Evolutionary conservation across 2,329 filamentous ascomycete genomes (phyloP).

Genomic region (Pezicula carpinea): DNA sequence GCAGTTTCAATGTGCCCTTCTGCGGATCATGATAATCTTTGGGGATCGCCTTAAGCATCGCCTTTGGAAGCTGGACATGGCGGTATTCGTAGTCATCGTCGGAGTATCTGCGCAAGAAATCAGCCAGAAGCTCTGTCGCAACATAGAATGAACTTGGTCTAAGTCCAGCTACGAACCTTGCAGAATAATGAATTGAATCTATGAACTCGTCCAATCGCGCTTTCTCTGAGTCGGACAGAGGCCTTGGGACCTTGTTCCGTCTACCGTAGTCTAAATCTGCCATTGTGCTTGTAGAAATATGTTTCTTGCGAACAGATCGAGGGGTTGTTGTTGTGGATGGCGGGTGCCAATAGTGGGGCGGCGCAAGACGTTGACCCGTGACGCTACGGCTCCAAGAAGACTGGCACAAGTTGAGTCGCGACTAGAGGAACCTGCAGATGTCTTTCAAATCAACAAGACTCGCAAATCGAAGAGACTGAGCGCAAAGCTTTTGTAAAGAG

Average conservation of each 20-base stretch:
- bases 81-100: constrained; percentile 94
- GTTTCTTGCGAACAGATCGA: constrained; percentile 4
- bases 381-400: not conserved
- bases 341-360: not conserved
- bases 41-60: constrained; percentile 96
- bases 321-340: not conserved
- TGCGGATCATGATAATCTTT: constrained; percentile 87
- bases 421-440: not conserved
- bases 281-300: constrained; percentile 13
- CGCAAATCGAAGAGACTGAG: too few relatives aligned
- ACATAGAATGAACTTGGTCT: not conserved
- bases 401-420: not conserved
- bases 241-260: constrained; percentile 81
- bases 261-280: constrained; percentile 60
- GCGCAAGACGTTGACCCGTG: not conserved
- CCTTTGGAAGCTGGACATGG: constrained; percentile 94
- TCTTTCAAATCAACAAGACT: not conserved
- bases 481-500: too few relatives aligned
- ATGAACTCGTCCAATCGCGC: constrained; percentile 85
- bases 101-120: constrained; percentile 64
- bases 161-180: constrained; percentile 55
- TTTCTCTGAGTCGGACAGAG: constrained; percentile 75
- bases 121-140: constrained; percentile 4
- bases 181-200: constrained; percentile 92
- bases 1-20: constrained; percentile 88